A percentile compares a stretch with the other conserved stretches of the same genome.
phyloP scores from a whole-genome alignment of 805 yeast genomes.

The Starmerella bombi region DNA sequence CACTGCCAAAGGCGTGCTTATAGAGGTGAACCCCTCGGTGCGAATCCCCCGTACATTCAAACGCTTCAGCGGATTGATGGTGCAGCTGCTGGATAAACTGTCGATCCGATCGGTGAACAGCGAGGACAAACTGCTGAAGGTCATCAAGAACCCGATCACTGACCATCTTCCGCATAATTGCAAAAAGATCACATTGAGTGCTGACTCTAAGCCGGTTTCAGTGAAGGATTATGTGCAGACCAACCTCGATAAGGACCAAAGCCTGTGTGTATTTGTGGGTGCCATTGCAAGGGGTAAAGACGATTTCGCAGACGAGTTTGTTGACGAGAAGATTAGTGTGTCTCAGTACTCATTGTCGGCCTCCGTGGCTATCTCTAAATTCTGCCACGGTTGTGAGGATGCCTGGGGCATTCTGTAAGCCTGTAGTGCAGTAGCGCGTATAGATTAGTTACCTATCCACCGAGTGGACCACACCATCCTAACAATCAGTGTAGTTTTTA shows the following conservation, averaged over 20 bases:
- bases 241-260: constrained; percentile 65
- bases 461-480: too few species aligned
- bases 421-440: not conserved
- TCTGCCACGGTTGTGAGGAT: constrained; percentile 98
- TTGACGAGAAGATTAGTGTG: constrained; percentile 91
- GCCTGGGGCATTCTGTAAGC: constrained; percentile 68
- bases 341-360: constrained; percentile 94
- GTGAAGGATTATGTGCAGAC: constrained; percentile 78
- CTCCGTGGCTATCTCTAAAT: constrained; percentile 94
- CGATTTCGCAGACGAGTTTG: constrained; percentile 91
- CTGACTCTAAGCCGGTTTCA: constrained; percentile 76
- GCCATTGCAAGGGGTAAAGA: constrained; percentile 99
- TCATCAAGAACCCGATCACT: constrained; percentile 91
- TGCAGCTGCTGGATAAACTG: constrained; percentile 81
- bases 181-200: constrained; percentile 80
- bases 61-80: constrained; percentile 96
- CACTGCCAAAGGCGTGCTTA: constrained; percentile 85
- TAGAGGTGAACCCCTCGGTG: constrained; percentile 92
- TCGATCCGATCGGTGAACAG: constrained; percentile 90
- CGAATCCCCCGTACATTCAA: constrained; percentile 97
- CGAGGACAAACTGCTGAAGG: constrained; percentile 84
- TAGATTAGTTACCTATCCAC: too few species aligned
- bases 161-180: constrained; percentile 95
- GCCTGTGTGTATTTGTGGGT: constrained; percentile 95
- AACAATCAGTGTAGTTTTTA: too few species aligned